Evolutionary conservation across 805 yeast species (phyloP), one percentile per base, ranked within the genome.

Genomic region (baker's yeast (Saccharomyces cerevisiae)): DNA sequence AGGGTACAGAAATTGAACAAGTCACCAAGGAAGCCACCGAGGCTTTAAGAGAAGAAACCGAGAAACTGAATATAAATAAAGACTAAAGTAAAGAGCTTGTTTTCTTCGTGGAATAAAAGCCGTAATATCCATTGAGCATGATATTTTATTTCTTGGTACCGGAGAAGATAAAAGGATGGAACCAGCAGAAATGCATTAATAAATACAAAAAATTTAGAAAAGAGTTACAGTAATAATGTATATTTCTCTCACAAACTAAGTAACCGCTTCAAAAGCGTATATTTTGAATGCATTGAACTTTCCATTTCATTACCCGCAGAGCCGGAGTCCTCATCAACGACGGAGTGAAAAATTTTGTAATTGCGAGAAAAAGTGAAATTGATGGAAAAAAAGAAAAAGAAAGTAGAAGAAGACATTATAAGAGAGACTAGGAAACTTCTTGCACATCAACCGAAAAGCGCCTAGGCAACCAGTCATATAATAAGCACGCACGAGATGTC

Each of bases 1-100:
- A 76, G 53, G 84, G 85, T 11, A 74, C 76, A 2, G 84, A 81
- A 61, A 77, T 78, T 43, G 76, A 74, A 41, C 72, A 72, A 50
- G 76, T 76, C 22, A 77, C 79, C 2, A 74, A 76, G 48, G 85
- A 77, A 48, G 80, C 76, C 21, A 63, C 76, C 31, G 76, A 75
- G 53, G 72, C 65, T 1, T 53, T 74, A 43, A 65, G 65, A 52
- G 65, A 69, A 53, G 61, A 67, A 55, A 64, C 73, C 3, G 62
- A 60, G 53, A 58, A 63, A 22, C 48, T 70, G 49, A 58, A 53
- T 26, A 54, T 61, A 30, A 46, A 47, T n/a, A 22, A 46, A 8
- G 29, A 46, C 81, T 82, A 17, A 17, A 17, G 43, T 17, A 17
- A 17, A 17, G 11, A 36, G 41, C 43, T 8, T 6, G 3, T 31